Conservation (phyloP, 2,329 filamentous ascomycete genomes). For the Ilyonectria sp. region DNA sequence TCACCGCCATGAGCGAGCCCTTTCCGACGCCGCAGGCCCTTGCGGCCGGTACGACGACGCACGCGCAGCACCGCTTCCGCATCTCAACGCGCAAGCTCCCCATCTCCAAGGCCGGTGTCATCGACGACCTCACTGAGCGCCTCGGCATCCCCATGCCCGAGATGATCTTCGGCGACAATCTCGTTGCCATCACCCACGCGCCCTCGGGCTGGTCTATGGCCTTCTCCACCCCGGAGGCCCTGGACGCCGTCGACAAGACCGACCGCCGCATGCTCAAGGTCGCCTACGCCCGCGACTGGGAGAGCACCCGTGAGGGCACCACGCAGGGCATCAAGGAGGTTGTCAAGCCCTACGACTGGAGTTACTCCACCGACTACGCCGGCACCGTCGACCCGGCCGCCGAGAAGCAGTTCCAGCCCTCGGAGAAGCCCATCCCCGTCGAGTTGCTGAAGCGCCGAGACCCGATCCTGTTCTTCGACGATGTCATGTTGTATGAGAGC, state of each 20-base stretch:
- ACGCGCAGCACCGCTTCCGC: constrained; percentile 77
- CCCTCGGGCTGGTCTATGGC: constrained; percentile 82
- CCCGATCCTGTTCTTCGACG: constrained; percentile 96
- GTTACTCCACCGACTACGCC: constrained; percentile 90
- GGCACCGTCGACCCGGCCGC: constrained; percentile 72
- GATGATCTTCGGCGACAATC: constrained; percentile 99
- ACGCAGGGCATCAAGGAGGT: constrained; percentile 92
- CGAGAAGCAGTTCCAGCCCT: constrained; percentile 47
- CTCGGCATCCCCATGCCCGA: constrained; percentile 92
- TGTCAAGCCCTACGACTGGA: constrained; percentile 98
- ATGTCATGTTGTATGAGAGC: constrained; percentile 96
- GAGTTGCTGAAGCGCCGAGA: constrained; percentile 90
- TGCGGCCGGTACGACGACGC: constrained; percentile 68
- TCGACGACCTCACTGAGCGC: constrained; percentile 84
- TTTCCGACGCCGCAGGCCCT: constrained; percentile 68
- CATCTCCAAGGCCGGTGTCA: constrained; percentile 92
- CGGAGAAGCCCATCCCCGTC: constrained; percentile 77
- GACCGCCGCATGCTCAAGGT: constrained; percentile 93
- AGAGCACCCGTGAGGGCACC: constrained; percentile 76
- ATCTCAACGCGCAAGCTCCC: constrained; percentile 91
- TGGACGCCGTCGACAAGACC: constrained; percentile 95
- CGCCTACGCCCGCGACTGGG: constrained; percentile 92
- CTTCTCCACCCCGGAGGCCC: constrained; percentile 89
- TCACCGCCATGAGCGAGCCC: constrained; percentile 63
- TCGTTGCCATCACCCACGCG: constrained; percentile 81